phyloP scores from a whole-genome alignment of 1,284 basidiomycete genomes.

The Microbotryomycetes sp. region DNA sequence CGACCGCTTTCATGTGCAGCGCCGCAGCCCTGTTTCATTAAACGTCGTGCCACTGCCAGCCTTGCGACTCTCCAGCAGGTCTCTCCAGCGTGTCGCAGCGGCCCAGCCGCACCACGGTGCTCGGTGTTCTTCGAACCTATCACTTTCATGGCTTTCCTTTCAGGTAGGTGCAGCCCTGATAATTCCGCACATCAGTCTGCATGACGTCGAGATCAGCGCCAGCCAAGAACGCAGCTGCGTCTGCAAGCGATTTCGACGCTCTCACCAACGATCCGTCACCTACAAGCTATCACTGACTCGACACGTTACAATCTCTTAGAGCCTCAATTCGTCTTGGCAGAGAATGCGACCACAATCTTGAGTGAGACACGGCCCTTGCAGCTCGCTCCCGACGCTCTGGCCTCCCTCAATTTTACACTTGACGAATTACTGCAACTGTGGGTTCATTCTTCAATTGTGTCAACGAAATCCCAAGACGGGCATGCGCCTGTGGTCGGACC shows the following conservation, averaged over 20 bases:
- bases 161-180: too few relatives aligned
- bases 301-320: conserved; percentile 41
- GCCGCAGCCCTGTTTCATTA: too few relatives aligned
- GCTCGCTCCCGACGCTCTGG: conserved; percentile 64
- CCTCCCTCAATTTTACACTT: conserved; percentile 71
- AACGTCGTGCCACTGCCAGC: too few relatives aligned
- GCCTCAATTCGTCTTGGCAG: conserved; percentile 65
- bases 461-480: not conserved
- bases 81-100: too few relatives aligned
- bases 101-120: too few relatives aligned
- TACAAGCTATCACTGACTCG: not conserved
- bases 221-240: not conserved
- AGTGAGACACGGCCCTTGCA: conserved; percentile 84
- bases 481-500: not conserved
- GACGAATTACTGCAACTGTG: conserved; percentile 78
- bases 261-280: not conserved
- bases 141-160: too few relatives aligned
- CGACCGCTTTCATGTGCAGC: too few relatives aligned
- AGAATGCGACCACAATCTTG: conserved; percentile 78
- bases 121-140: too few relatives aligned
- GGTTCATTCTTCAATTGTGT: conserved; percentile 54
- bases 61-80: too few relatives aligned
- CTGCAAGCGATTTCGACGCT: not conserved
- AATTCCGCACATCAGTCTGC: too few relatives aligned
- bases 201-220: not conserved